These are phyloP conservation scores for Paramarasmius palmivorus DNA, from an alignment of 1,284 basidiomycete species.

Conservation along the genomic window DNA sequence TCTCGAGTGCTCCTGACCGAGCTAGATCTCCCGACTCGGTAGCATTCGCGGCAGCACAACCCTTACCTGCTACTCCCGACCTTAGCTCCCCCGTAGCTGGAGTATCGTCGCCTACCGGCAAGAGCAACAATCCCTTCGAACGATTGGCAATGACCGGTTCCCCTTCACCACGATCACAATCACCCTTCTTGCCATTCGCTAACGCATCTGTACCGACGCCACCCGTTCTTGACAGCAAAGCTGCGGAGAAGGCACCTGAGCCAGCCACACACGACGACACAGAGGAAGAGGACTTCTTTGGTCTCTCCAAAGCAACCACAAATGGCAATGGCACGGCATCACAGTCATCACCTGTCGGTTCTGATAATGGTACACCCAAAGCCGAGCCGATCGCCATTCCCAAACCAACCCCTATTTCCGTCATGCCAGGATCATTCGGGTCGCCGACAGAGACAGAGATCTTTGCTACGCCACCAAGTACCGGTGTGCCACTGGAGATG, in stretches of 20 bases:
- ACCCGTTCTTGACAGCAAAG: conserved; percentile 4
- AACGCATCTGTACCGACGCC: conserved; percentile 31
- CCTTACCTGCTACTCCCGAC: conserved; percentile 72
- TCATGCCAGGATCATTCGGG: conserved; percentile 23
- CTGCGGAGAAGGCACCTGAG: not conserved
- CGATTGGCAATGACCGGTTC: conserved; percentile 55
- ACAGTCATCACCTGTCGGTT: conserved; percentile 16
- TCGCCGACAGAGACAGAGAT: conserved; percentile 44
- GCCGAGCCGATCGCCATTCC: conserved; percentile 3
- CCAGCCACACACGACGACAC: not conserved
- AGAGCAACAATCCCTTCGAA: conserved; percentile 96
- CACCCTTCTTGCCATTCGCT: conserved; percentile 52
- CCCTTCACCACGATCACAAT: conserved; percentile 52
- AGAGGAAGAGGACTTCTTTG: conserved; percentile 52
- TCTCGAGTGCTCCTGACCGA: conserved; percentile 24
- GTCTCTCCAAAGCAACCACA: conserved; percentile 50
- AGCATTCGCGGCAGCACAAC: conserved; percentile 63
- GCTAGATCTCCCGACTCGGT: conserved; percentile 48
- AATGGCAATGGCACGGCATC: conserved; percentile 16
- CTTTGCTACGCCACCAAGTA: conserved; percentile 62
- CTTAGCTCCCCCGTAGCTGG: conserved; percentile 34
- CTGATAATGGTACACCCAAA: conserved; percentile 19
- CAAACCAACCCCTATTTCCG: conserved; percentile 4
- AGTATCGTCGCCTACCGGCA: conserved; percentile 31
- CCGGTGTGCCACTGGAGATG: conserved; percentile 29